Evolutionary conservation across 805 yeast species (phyloP).

Genomic region (Kazachstania viticola): DNA sequence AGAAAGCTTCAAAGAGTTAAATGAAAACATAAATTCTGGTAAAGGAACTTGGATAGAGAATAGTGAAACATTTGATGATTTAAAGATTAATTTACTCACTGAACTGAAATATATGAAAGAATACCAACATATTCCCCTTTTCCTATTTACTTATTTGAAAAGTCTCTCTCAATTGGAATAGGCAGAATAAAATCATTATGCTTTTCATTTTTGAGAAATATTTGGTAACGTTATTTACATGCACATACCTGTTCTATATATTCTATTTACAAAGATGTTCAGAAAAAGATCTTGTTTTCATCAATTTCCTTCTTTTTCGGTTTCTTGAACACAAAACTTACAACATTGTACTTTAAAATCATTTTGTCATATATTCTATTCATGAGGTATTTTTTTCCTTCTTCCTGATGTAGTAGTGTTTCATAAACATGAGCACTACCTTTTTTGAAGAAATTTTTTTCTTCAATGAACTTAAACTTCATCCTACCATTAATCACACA

Average conservation of each 20-base stretch:
- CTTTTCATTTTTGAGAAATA: too few species aligned
- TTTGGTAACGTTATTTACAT: too few species aligned
- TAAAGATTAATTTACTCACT: constrained; percentile 35
- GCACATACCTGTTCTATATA: too few species aligned
- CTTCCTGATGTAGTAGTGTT: constrained; percentile 25
- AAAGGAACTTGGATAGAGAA: constrained; percentile 7
- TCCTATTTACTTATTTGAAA: constrained; percentile 43
- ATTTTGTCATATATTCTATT: constrained; percentile 37
- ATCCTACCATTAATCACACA: constrained; percentile 69
- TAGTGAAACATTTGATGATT: constrained; percentile 29
- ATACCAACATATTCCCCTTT: constrained; percentile 36
- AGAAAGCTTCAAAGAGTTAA: constrained; percentile 13
- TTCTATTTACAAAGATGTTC: not conserved
- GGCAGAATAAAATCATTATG: too few species aligned
- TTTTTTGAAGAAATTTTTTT: constrained; percentile 28
- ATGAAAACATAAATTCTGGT: constrained; percentile 1
- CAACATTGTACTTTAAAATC: constrained; percentile 41
- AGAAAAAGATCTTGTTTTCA: not conserved
- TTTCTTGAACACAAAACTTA: constrained; percentile 30
- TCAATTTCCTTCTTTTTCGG: constrained; percentile 2
- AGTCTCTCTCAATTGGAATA: constrained; percentile 29
- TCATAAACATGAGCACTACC: constrained; percentile 29
- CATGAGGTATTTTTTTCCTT: constrained; percentile 32
- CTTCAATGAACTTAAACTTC: constrained; percentile 35
- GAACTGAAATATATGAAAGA: constrained; percentile 28